Evolutionary conservation across 257 asterid species (phyloP).

Genomic region (Solanum dulcamara): DNA sequence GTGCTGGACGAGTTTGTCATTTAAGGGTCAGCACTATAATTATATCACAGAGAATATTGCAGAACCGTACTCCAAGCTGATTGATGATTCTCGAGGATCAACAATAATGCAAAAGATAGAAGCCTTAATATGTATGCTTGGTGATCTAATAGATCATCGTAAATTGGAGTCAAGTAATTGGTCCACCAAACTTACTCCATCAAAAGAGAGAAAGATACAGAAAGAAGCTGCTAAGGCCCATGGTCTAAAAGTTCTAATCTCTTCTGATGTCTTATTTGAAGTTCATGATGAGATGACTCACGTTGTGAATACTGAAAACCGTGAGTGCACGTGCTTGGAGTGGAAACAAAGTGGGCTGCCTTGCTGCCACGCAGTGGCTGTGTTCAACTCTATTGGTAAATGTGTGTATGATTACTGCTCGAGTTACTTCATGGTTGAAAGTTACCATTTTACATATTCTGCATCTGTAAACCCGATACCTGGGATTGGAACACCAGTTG

Average conservation of each 20-base stretch:
- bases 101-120: slow-evolving; percentile 78
- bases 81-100: slow-evolving; percentile 58
- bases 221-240: slow-evolving; percentile 43
- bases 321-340: slow-evolving; percentile 73
- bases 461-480: slow-evolving; percentile 41
- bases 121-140: slow-evolving; percentile 42
- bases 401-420: slow-evolving; percentile 58
- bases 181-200: slow-evolving; percentile 58
- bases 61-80: slow-evolving; percentile 49
- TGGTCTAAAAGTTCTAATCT: slow-evolving; percentile 52
- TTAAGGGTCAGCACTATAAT: slow-evolving; percentile 59
- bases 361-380: slow-evolving; percentile 79
- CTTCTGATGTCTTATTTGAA: slow-evolving; percentile 67
- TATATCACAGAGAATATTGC: slow-evolving; percentile 48
- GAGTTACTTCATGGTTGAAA: slow-evolving; percentile 39
- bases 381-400: slow-evolving; percentile 34
- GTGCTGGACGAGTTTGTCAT: slow-evolving; percentile 52
- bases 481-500: slow-evolving; percentile 28
- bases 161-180: slow-evolving; percentile 38
- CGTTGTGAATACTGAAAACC: slow-evolving; percentile 56
- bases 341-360: slow-evolving; percentile 64
- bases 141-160: slow-evolving; percentile 39
- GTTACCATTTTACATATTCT: slow-evolving; percentile 41
- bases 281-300: slow-evolving; percentile 81
- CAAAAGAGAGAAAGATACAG: slow-evolving; percentile 46